These are phyloP conservation scores for Pyrenophora seminiperda DNA, from an alignment of 2,329 filamentous ascomycete genomes.

Conservation along the genomic window DNA sequence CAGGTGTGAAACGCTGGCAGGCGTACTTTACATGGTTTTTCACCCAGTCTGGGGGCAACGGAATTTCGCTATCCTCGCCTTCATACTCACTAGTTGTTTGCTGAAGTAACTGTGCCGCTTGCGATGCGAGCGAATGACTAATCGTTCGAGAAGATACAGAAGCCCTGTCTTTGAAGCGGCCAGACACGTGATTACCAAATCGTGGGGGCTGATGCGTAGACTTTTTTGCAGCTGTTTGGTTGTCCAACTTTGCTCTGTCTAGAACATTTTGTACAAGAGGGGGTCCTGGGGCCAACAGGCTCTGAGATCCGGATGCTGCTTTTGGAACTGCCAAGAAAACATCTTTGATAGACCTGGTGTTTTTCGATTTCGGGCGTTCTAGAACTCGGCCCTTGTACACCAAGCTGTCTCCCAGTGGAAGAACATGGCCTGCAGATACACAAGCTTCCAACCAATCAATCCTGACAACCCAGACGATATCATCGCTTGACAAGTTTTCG, in stretches of 20 bases:
- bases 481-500: slow-evolving; percentile 18
- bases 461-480: slow-evolving; percentile 57
- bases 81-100: slow-evolving; percentile 82
- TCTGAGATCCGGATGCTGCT: slow-evolving; percentile 24
- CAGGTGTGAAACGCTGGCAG: slow-evolving; percentile 77
- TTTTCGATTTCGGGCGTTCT: slow-evolving; percentile 41
- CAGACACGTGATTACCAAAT: slow-evolving; percentile 27
- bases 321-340: slow-evolving; percentile 15
- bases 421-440: slow-evolving; percentile 47
- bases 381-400: slow-evolving; percentile 58
- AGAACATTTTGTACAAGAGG: slow-evolving; percentile 50
- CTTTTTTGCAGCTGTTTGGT: slow-evolving; percentile 25
- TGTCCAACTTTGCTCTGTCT: slow-evolving; percentile 60
- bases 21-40: slow-evolving; percentile 69
- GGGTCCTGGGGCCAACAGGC: slow-evolving; percentile 27
- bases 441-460: slow-evolving; percentile 61
- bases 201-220: slow-evolving; percentile 19
- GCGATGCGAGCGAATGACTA: slow-evolving; percentile 18
- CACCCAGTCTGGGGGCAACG: slow-evolving; percentile 72
- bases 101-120: slow-evolving; percentile 58
- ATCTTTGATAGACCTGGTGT: slow-evolving; percentile 26
- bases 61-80: slow-evolving; percentile 58
- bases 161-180: slow-evolving; percentile 42
- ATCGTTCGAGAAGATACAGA: slow-evolving; percentile 33
- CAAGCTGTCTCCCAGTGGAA: slow-evolving; percentile 56